Base-by-base conservation (phyloP, 805 yeast species). In the Schwanniomyces sp. region DNA sequence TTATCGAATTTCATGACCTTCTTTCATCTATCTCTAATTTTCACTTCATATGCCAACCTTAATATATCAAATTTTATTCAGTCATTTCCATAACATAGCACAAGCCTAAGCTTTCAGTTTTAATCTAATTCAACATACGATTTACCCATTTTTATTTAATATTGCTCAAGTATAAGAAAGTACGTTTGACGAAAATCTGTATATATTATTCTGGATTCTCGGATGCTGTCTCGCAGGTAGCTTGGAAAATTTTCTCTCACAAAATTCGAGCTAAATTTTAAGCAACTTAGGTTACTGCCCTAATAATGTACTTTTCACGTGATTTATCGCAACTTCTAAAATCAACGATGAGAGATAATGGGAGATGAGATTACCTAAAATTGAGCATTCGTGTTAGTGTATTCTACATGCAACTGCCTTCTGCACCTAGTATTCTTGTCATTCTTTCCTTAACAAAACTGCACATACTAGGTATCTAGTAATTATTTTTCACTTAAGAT, bases 121-220 rank as follows among this genome's bases (percentile, higher is more conserved):
- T 9, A 5, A 37, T 6, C 11, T 21, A 11, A 28, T 49, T n/a
- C 41, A 59, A 66, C 71, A 55, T 66, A 66, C 71, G 71, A 64
- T 65, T 66, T 66, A 64, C 69, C 71, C 71, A 66, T 66, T 52
- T 59, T 66, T 52, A 45, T 52, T 49, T 58, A 54, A 51, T 49
- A 42, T 36, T 42, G 41, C 44, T 50, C 51, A 44, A 45, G 40
- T 34, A 39, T 24, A 45, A 38, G 34, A 30, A 43, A 25, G 18
- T 34, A 34, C 45, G 25, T 28, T 9, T 25, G 27, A 24, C 14
- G 32, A 25, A 34, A 46, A 41, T 29, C 36, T 34, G 45, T 38
- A 39, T 45, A 44, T 45, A 34, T 34, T 40, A 41, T 24, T 36
- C 18, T 36, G 25, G 30, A 32, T 44, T 44, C 32, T 41, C 40